Evolutionary conservation across 2,329 filamentous ascomycete genomes (phyloP), one percentile per base, ranked within the genome.

Genomic region (Mollisia scopiformis): DNA sequence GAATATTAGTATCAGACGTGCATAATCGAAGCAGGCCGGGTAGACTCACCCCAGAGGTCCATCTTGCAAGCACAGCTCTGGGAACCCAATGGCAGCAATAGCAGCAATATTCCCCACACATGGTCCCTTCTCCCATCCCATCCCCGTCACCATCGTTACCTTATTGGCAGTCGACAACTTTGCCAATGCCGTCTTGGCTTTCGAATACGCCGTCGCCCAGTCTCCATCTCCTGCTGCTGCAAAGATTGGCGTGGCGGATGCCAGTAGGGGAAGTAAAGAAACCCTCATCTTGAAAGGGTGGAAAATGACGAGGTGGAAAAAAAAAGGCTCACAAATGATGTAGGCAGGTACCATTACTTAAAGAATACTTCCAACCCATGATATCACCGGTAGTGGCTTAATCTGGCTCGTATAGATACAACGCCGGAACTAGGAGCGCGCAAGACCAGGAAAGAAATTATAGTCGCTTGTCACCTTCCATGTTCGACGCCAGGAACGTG

Each of bases 1-100:
- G 41, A 46, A 8, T 11, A 47, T 28, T 23, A 47, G 23, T 10
- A 25, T 6, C 21, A 27, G 19, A 25, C 2, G 8, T 25, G 5
- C 8, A 27, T 2, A 8, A 19, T 47, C 21, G 13, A 39, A 19
- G 7, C 10, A 16, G 16, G 11, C 11, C 33, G n/a, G n/a, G n/a
- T 8, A 31, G 19, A 67, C 67, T 39, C 52, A 70, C 69, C 92
- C 92, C 2, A 93, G 78, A 0, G 92, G 92, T 0, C 91, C 90
- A 70, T 96, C 92, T 71, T 95, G 91, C 28, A 95, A 78, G 75
- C 91, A 95, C 31, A 94, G 78, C 51, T 84, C 82, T 0, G 91
- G 91, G 69, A 92, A 94, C 59, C 82, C 81, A 68, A 87, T 85
- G n/a, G 79, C 76, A 21, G 75, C 73, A 23, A 85, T 80, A 28